Conservation (phyloP, 2,329 filamentous ascomycete genomes). For the Sporothrix mexicana region DNA sequence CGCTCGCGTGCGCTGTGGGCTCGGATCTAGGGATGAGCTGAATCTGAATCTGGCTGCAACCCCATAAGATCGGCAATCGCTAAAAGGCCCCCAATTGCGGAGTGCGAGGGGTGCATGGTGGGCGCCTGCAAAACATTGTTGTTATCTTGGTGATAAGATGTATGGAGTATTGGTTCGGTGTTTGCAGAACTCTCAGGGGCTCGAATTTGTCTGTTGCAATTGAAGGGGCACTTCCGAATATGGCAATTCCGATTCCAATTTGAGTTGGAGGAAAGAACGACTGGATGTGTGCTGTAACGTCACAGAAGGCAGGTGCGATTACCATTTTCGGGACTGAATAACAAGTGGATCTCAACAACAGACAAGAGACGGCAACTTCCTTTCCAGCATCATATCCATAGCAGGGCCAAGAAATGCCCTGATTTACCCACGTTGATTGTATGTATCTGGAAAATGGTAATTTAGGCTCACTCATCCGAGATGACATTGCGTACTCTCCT, state of each 20-base stretch:
- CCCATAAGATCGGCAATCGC: not conserved
- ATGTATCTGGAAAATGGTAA: not conserved
- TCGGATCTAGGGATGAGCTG: not conserved
- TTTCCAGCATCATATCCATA: not conserved
- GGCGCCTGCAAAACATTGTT: not conserved
- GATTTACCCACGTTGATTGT: not conserved
- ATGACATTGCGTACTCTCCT: not conserved
- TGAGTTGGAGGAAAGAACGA: not conserved
- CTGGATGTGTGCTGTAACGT: not conserved
- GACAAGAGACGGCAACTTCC: not conserved
- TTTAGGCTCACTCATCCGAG: not conserved
- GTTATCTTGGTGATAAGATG: no score
- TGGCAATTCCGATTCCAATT: not conserved
- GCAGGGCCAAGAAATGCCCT: not conserved
- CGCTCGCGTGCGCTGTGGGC: conserved; percentile 15
- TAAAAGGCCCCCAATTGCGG: not conserved
- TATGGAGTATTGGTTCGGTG: not conserved
- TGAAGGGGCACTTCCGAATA: not conserved
- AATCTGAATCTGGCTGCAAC: conserved; percentile 12
- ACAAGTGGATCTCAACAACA: not conserved
- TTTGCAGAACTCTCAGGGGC: not conserved
- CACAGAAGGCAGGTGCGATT: not conserved
- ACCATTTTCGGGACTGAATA: not conserved
- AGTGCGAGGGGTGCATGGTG: not conserved
- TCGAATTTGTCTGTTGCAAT: no score